A percentile compares a stretch with the other conserved stretches of the same genome.
Conservation (phyloP, 2,329 filamentous ascomycete genomes). For the Alternaria consortialis region DNA sequence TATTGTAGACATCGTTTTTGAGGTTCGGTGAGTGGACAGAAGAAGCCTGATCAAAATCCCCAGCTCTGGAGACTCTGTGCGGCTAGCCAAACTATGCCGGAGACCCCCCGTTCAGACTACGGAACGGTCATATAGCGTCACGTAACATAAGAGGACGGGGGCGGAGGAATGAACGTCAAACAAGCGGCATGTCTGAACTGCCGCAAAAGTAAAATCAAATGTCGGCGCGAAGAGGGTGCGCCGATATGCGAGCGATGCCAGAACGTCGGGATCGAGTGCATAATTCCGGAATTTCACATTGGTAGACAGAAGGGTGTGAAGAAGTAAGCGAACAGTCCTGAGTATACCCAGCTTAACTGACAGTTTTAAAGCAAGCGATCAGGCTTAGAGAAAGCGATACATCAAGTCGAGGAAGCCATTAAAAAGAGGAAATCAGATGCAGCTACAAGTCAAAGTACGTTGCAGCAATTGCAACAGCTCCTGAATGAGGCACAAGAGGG, state of each 20-base stretch:
- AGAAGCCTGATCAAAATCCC: not conserved
- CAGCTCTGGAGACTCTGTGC: not conserved
- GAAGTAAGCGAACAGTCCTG: slow-evolving; percentile 63
- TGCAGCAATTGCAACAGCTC: slow-evolving; percentile 58
- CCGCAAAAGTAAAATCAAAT: slow-evolving; percentile 73
- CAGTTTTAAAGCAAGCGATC: slow-evolving; percentile 69
- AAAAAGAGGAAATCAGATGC: slow-evolving; percentile 45
- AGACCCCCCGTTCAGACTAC: not conserved
- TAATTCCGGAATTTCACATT: slow-evolving; percentile 73
- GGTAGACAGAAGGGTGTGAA: slow-evolving; percentile 80
- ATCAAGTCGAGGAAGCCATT: slow-evolving; percentile 74
- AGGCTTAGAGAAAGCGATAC: slow-evolving; percentile 76
- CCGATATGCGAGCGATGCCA: slow-evolving; percentile 69
- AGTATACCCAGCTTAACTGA: slow-evolving; percentile 10
- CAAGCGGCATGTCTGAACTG: slow-evolving; percentile 70
- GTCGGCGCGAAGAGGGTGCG: slow-evolving; percentile 60
- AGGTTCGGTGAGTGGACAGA: not conserved
- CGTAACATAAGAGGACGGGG: not conserved
- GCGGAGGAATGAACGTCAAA: slow-evolving; percentile 38
- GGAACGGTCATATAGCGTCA: not conserved
- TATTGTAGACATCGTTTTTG: not conserved
- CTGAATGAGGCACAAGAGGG: slow-evolving; percentile 58
- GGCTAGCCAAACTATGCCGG: slow-evolving; percentile 5
- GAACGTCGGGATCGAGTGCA: slow-evolving; percentile 67
- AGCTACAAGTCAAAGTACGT: slow-evolving; percentile 31